Evolutionary conservation across 371 early-diverging fungal species (phyloP).

Genomic region (Dichotomocladium elegans): DNA sequence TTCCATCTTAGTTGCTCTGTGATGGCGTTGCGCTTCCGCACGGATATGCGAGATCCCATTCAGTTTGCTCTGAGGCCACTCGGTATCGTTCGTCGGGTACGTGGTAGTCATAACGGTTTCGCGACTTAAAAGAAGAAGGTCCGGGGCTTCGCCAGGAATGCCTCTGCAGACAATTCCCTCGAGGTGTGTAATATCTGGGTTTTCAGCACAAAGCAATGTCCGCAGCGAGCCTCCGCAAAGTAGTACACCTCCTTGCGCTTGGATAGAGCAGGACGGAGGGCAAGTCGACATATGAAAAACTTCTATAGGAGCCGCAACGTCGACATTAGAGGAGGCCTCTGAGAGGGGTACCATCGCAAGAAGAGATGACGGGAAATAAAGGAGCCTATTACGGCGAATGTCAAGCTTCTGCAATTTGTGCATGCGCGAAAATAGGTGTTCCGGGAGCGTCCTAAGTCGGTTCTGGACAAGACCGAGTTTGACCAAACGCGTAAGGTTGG

Average conservation of each 20-base stretch:
- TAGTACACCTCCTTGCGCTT: too few relatives aligned
- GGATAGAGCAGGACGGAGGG: constrained; percentile 5
- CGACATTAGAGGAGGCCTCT: constrained; percentile 11
- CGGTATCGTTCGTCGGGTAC: too few relatives aligned
- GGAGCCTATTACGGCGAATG: constrained; percentile 46
- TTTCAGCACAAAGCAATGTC: constrained; percentile 27
- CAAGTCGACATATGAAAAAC: constrained; percentile 3
- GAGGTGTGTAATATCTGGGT: constrained; percentile 14
- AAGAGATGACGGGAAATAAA: constrained; percentile 44
- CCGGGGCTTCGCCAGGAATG: too few relatives aligned
- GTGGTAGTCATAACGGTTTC: too few relatives aligned
- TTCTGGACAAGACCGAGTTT: constrained; percentile 74
- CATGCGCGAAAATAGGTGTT: constrained; percentile 33
- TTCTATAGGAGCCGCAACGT: constrained; percentile 1
- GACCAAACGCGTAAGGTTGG: constrained; percentile 50
- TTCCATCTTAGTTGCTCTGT: background rate
- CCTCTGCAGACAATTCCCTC: constrained; percentile 22
- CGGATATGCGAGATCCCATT: too few relatives aligned
- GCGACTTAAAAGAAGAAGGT: too few relatives aligned
- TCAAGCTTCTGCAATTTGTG: constrained; percentile 46
- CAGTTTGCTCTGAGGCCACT: too few relatives aligned
- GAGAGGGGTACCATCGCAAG: constrained; percentile 17
- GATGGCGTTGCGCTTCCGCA: too few relatives aligned
- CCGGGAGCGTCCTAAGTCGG: constrained; percentile 47
- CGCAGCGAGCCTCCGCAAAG: constrained; percentile 31